A percentile compares a stretch with the other conserved stretches of the same genome.
phyloP scores from a whole-genome alignment of 371 early-diverging fungal species.

The Mucor racemosus region DNA sequence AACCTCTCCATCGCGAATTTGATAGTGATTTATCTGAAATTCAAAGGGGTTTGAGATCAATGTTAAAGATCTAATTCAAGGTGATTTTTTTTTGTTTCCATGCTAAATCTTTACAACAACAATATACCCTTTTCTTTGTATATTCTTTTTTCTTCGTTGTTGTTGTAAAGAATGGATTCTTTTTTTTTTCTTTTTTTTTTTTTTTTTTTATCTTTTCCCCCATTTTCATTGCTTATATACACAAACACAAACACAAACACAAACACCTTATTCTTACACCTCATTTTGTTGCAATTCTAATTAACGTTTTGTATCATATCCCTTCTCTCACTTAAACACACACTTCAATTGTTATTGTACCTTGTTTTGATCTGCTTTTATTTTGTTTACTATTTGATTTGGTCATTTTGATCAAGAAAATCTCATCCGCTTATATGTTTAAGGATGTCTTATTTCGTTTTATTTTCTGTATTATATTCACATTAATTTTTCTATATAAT shows the following conservation, averaged over 20 bases:
- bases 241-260: neutral
- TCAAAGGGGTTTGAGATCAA: slow-evolving; percentile 45
- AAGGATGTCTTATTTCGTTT: slow-evolving; percentile 10
- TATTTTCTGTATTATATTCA: slow-evolving; percentile 3
- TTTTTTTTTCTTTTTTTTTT: slow-evolving; percentile 20
- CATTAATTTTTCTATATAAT: neutral
- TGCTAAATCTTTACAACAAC: slow-evolving; percentile 1
- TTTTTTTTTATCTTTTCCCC: neutral
- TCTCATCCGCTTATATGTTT: slow-evolving; percentile 19
- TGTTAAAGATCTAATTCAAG: slow-evolving; percentile 43
- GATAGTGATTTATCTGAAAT: slow-evolving; percentile 46
- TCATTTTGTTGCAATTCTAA: too few species aligned
- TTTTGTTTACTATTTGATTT: neutral
- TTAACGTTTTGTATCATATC: too few species aligned
- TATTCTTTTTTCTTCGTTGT: neutral
- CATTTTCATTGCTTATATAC: neutral
- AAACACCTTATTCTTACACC: neutral
- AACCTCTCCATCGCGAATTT: slow-evolving; percentile 13
- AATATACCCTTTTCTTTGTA: slow-evolving; percentile 4
- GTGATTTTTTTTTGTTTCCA: neutral
- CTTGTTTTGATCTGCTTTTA: neutral
- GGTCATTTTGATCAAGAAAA: neutral
- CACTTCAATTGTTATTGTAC: slow-evolving; percentile 8
- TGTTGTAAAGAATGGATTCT: slow-evolving; percentile 5
- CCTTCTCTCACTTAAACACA: neutral